Evolutionary conservation across 129 eudicot genomes (phyloP).

Genomic region (Glebionis coronaria): DNA sequence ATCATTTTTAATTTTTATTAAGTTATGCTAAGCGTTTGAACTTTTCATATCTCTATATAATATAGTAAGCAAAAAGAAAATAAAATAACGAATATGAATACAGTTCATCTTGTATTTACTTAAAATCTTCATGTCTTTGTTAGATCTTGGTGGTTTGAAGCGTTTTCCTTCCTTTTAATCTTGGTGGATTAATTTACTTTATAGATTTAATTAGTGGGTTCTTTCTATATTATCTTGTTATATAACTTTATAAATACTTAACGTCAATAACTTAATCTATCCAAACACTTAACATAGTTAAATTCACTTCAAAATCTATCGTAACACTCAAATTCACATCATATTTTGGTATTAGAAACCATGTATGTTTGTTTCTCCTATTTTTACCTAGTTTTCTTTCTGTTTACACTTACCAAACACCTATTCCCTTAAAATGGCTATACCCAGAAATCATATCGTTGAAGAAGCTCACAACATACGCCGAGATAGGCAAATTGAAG

Average conservation of each 20-base stretch:
- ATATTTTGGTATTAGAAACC: too few species aligned
- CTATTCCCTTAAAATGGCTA: too few species aligned
- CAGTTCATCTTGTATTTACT: neutral
- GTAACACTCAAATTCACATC: neutral
- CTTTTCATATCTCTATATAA: neutral
- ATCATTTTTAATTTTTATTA: neutral
- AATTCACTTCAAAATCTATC: too few species aligned
- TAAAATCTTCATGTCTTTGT: neutral
- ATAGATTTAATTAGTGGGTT: slow-evolving; percentile 5
- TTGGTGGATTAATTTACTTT: neutral
- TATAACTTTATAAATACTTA: too few species aligned
- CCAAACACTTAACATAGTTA: too few species aligned
- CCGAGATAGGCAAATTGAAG: too few species aligned
- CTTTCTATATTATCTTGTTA: neutral
- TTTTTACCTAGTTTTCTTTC: too few species aligned
- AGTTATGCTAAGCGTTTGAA: neutral
- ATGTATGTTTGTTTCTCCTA: too few species aligned
- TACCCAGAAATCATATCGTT: too few species aligned
- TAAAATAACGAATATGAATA: neutral
- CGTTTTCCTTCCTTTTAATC: neutral
- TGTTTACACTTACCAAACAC: too few species aligned
- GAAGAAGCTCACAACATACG: too few species aligned
- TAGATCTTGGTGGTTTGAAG: neutral
- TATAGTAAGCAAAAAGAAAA: neutral
- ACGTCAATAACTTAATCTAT: too few species aligned